Evolutionary conservation across 116 monocot genomes (phyloP), one percentile per base, ranked within the genome.

Genomic region (Zostera marina): DNA sequence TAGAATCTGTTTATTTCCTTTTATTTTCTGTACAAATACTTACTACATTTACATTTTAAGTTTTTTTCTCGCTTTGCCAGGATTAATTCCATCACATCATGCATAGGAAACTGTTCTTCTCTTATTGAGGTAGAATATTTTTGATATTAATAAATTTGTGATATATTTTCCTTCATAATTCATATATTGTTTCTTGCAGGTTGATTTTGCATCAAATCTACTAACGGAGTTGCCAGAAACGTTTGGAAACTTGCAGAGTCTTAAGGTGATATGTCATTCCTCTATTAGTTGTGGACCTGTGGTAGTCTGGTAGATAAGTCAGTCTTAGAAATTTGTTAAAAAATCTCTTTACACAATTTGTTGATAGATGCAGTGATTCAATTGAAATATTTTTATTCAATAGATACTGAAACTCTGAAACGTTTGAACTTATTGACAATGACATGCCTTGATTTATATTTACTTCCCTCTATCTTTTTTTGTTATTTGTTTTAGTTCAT

Each of bases 201-300:
- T 88, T 20, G 85, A 88, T 67, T 71, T 94, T 22, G 88, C 94
- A 57, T 79, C 71, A n/a, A 94, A 94, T 82, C 73, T 77, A 45
- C 73, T 94, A 64, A 71, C 63, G 49, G 72, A 76, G 53, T 58
- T 94, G 52, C 88, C 94, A 19, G 84, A 81, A 53, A 72, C 88
- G 38, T 49, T 94, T 48, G 88, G 84, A 43, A 76, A 70, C 12
- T 61, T 94, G 39, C 23, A 9, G n/a, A 73, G 80, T 64, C 66
- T 94, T 23, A 94, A 94, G 84, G 94, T 94, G 22, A 16, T 6
- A 3, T 47, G 3, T 42, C 7, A 59, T 15, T 40, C 19, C 6
- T 17, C 9, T 48, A 21, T 11, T 7, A 19, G 24, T 14, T 47
- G 22, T 24, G 11, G 4, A 22, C 26, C 9, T 40, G 9, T 56